A percentile compares a stretch with the other conserved stretches of the same genome.
These are phyloP conservation scores for Leavenworthia alabamica DNA, from an alignment of 345 rosid genomes.

Conservation along the genomic window DNA sequence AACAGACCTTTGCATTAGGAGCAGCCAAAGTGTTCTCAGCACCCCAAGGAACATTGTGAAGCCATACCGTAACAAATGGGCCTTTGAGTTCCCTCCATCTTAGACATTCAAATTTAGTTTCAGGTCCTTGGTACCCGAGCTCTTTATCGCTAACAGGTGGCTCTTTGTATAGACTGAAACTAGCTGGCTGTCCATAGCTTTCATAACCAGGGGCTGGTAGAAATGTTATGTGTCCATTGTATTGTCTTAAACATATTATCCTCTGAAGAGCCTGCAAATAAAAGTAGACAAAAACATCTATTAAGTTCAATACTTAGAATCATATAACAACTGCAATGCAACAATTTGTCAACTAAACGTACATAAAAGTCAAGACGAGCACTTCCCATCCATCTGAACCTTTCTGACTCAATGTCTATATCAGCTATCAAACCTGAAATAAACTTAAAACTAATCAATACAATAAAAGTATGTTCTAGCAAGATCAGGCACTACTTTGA, in stretches of 20 bases:
- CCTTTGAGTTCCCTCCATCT: constrained; percentile 77
- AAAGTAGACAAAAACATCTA: neutral
- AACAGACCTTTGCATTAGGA: constrained; percentile 80
- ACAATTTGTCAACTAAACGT: constrained; percentile 18
- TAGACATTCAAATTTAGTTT: constrained; percentile 35
- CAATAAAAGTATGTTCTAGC: neutral
- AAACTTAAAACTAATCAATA: neutral
- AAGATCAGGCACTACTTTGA: neutral
- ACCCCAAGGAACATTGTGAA: constrained; percentile 99
- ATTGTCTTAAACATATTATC: constrained; percentile 53
- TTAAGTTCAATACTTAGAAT: neutral
- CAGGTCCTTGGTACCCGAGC: constrained; percentile 54
- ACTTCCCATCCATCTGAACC: constrained; percentile 95
- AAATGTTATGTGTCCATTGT: constrained; percentile 56
- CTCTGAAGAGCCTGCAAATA: constrained; percentile 57
- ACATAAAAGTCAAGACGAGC: constrained; percentile 77
- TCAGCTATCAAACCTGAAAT: constrained; percentile 88
- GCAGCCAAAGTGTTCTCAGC: constrained; percentile 69
- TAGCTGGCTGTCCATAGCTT: constrained; percentile 51
- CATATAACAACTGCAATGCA: neutral
- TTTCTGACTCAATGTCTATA: constrained; percentile 89
- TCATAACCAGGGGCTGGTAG: constrained; percentile 85
- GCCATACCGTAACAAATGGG: constrained; percentile 87
- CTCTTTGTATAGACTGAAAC: constrained; percentile 29
- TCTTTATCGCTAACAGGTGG: constrained; percentile 22